Percentiles rank a stretch among this genome's conserved stretches.
phyloP scores from a whole-genome alignment of 768 basidiomycete genomes.

The Phlebiopsis gigantea region DNA sequence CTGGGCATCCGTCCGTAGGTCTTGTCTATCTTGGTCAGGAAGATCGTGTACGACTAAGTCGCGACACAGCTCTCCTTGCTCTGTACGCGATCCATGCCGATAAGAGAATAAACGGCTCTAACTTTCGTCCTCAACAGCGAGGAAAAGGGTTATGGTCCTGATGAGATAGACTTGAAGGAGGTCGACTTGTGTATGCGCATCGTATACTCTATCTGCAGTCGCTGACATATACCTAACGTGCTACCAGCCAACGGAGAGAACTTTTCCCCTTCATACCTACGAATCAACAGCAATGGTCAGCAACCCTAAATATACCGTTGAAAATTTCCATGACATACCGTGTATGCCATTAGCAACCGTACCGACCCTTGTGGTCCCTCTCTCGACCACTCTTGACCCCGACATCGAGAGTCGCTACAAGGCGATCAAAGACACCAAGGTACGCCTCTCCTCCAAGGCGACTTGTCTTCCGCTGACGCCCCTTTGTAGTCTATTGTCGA shows the following conservation, averaged over 20 bases:
- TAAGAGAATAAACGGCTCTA: not conserved
- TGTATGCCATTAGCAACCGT: slow-evolving; percentile 52
- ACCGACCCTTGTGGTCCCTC: slow-evolving; percentile 82
- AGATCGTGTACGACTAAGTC: not conserved
- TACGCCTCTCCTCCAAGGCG: slow-evolving; percentile 20
- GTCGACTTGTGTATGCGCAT: slow-evolving; percentile 54
- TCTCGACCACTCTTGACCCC: slow-evolving; percentile 61
- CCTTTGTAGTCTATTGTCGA: slow-evolving; percentile 58
- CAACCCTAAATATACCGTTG: not conserved
- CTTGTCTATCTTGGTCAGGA: not conserved
- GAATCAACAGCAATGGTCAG: slow-evolving; percentile 72
- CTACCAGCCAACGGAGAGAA: slow-evolving; percentile 78
- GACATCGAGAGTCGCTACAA: slow-evolving; percentile 79
- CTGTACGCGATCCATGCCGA: slow-evolving; percentile 37
- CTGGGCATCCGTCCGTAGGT: slow-evolving; percentile 63
- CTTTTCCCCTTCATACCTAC: slow-evolving; percentile 66
- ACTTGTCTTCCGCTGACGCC: not conserved
- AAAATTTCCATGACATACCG: not conserved
- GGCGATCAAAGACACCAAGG: slow-evolving; percentile 72
- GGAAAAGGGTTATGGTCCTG: slow-evolving; percentile 81
- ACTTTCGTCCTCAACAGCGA: slow-evolving; percentile 23
- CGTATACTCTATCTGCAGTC: not conserved
- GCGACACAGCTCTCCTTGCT: slow-evolving; percentile 42
- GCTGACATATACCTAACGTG: not conserved
- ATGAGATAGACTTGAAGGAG: slow-evolving; percentile 66